Evolutionary conservation across 768 basidiomycete species (phyloP).

Genomic region (Daedaleopsis sinensis): DNA sequence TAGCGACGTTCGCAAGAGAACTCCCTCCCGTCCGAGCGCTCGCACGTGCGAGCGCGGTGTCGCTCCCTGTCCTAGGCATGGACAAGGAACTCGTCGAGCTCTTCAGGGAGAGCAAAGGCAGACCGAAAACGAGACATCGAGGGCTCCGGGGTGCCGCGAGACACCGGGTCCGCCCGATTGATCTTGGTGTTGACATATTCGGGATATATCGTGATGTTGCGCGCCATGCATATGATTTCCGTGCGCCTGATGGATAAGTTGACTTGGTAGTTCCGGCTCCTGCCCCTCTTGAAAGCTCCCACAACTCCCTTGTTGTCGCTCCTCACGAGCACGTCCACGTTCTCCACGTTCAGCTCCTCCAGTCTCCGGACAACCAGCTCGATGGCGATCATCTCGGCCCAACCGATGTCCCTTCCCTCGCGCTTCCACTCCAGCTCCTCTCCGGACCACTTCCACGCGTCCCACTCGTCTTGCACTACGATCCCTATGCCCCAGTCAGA

Average conservation of each 20-base stretch:
- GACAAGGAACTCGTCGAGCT: not conserved
- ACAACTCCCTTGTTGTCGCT: not conserved
- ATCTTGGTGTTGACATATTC: conserved; percentile 3
- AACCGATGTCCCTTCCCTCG: conserved; percentile 3
- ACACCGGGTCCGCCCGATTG: conserved; percentile 7
- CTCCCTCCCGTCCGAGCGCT: not conserved
- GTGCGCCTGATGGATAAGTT: not conserved
- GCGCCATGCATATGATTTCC: not conserved
- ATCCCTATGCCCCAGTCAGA: conserved; percentile 1
- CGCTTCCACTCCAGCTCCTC: too few relatives aligned
- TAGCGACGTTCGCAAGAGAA: too few relatives aligned
- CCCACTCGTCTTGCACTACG: not conserved
- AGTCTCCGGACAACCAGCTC: not conserved
- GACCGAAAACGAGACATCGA: too few relatives aligned
- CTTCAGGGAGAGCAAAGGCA: too few relatives aligned
- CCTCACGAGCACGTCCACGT: not conserved
- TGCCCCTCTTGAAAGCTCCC: not conserved
- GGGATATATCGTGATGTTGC: not conserved
- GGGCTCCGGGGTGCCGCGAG: conserved; percentile 12
- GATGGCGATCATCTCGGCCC: not conserved
- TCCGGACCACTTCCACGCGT: not conserved
- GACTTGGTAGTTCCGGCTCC: not conserved
- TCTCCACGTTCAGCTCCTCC: too few relatives aligned
- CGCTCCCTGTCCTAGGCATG: not conserved
- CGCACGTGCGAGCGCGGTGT: not conserved